A percentile compares a stretch with the other conserved stretches of the same genome.
Evolutionary conservation across 2,329 filamentous ascomycete species (phyloP).

Genomic region (Thielaviopsis euricoi): DNA sequence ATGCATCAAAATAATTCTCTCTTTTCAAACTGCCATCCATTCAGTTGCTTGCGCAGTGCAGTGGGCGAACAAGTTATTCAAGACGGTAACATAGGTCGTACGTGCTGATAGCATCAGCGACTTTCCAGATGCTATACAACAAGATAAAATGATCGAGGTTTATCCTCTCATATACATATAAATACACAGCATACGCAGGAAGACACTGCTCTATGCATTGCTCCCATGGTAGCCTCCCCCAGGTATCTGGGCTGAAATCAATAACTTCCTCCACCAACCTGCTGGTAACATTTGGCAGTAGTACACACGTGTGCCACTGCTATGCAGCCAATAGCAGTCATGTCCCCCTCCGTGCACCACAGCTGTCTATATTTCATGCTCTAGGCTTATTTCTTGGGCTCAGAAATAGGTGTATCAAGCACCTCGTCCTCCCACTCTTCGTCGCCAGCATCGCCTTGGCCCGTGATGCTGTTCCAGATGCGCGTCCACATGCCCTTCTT

Average conservation of each 20-base stretch:
- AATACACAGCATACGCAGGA: conserved; percentile 1
- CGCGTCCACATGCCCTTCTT: conserved; percentile 87
- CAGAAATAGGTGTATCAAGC: conserved; percentile 16
- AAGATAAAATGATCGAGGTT: neutral
- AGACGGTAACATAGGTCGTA: neutral
- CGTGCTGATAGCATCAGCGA: neutral
- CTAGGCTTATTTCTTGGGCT: neutral
- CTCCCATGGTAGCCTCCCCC: conserved; percentile 3
- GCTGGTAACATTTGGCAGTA: neutral
- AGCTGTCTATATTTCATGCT: neutral
- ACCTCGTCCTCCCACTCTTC: conserved; percentile 45
- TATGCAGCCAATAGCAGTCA: neutral
- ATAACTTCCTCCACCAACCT: neutral
- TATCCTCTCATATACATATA: neutral
- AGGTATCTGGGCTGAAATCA: no score
- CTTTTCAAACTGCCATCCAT: no score
- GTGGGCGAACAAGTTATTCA: neutral
- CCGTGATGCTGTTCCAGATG: conserved; percentile 54
- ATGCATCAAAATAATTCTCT: no score
- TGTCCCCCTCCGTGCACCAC: neutral
- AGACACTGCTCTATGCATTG: neutral
- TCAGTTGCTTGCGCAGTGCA: neutral
- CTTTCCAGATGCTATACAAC: neutral
- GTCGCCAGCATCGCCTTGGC: conserved; percentile 37
- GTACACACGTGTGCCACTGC: neutral